Evolutionary conservation across 2,329 filamentous ascomycete genomes (phyloP), one percentile per base, ranked within the genome.

Genomic region (Paecilomyces dactylethromorphus): DNA sequence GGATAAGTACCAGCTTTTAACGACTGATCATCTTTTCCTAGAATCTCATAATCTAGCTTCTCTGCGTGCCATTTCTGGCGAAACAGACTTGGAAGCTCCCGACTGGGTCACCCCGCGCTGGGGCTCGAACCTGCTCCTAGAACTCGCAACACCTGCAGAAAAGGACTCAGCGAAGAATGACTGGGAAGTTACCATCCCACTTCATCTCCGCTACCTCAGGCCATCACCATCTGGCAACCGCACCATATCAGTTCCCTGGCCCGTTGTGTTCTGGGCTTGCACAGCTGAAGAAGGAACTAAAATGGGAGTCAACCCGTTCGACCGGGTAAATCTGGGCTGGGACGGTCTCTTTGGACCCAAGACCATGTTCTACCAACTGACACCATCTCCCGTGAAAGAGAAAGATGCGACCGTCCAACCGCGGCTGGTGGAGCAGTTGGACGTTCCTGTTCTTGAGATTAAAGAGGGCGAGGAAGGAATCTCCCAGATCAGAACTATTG

Each of bases 191-290:
- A 72, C 76, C 12, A 83, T 97, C 35, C 92, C 93, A 0, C 81
- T 96, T 13, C 93, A 97, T 69, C 81, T 96, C 2, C 88, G 93
- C 32, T 97, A 97, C 71, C 81, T 96, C 3, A 76, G 80, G 5
- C 89, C 89, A 0, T 80, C 81, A 0, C 71, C 74, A 51, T 79
- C 79, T 2, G 87, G 87, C 2, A 79, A 84, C 62, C 72, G 76
- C 2, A 64, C 79, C 3, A 73, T 87, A 0, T 76, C 85, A n/a
- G 72, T 94, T 0, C 90, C 93, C 0, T 92, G 89, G 78, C 93
- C 93, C 0, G 83, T 85, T 0, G 83, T 97, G 0, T 97, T 97
- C 78, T 97, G 92, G 92, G 91, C 92, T 0, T 97, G 93, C 69
- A 80, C 83, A 7, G 84, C 87, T 0, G 73, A 78, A 39, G 74